Percentiles rank a stretch among this genome's conserved stretches.
Evolutionary conservation across 106 monocot species (phyloP).

Genomic region (Xerophyta viscosa): DNA sequence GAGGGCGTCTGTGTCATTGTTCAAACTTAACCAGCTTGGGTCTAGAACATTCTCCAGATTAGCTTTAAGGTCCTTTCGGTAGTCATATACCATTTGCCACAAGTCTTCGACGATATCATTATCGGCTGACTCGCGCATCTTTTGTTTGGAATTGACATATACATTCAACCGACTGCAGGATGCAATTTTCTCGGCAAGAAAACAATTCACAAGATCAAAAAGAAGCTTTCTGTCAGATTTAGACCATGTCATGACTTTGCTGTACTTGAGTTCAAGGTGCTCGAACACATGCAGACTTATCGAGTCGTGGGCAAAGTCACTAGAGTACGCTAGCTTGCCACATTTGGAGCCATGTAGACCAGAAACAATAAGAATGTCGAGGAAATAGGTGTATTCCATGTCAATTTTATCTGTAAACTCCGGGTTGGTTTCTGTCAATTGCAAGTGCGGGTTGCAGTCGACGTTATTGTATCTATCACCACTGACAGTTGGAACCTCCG

Average conservation of each 20-base stretch:
- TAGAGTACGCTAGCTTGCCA: constrained; percentile 17
- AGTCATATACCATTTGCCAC: constrained; percentile 44
- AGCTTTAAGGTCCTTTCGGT: constrained; percentile 8
- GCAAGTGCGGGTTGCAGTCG: background rate
- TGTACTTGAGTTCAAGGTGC: constrained; percentile 65
- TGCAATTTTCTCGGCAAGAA: constrained; percentile 21
- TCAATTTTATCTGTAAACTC: constrained; percentile 56
- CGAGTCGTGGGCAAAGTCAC: constrained; percentile 19
- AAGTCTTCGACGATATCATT: constrained; percentile 41
- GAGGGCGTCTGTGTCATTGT: constrained; percentile 10
- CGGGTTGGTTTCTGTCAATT: constrained; percentile 13
- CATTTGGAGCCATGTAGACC: constrained; percentile 26
- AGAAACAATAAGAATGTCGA: constrained; percentile 56
- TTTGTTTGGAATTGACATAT: constrained; percentile 15
- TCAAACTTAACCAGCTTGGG: constrained; percentile 4
- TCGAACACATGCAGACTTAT: constrained; percentile 35
- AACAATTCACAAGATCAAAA: constrained; percentile 59
- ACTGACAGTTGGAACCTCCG: constrained; percentile 18
- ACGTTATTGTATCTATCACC: constrained; percentile 45
- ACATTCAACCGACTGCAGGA: constrained; percentile 10
- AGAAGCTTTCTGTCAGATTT: constrained; percentile 59
- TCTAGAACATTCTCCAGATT: constrained; percentile 4
- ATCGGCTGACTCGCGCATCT: background rate
- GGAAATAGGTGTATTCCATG: constrained; percentile 69
- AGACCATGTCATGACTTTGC: constrained; percentile 32